Evolutionary conservation across 78 protist species (phyloP).

Genomic region (Blattamonas nauphoetae): DNA sequence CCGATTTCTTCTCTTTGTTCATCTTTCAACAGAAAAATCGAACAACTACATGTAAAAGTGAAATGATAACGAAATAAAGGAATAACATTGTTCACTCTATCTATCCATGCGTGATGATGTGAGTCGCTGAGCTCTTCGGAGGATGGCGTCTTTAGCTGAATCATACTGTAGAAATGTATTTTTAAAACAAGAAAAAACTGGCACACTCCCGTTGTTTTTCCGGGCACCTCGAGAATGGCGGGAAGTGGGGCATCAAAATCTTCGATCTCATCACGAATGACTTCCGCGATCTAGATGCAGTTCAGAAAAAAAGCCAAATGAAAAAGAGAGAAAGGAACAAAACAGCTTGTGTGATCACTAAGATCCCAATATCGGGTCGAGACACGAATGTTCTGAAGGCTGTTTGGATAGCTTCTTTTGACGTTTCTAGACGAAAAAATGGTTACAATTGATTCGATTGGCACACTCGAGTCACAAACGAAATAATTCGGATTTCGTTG

Average conservation of each 20-base stretch:
- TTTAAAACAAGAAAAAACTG: not conserved
- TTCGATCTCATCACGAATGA: not conserved
- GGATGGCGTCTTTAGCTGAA: not conserved
- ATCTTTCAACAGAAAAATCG: too few relatives aligned
- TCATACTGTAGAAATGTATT: not conserved
- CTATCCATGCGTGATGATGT: too few relatives aligned
- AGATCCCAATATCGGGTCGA: not conserved
- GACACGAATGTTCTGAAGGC: not conserved
- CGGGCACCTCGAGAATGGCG: not conserved
- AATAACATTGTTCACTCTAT: too few relatives aligned
- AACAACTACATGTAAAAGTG: too few relatives aligned
- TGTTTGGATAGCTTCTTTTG: not conserved
- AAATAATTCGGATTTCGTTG: not conserved
- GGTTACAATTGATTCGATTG: not conserved
- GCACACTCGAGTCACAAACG: not conserved
- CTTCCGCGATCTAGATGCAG: not conserved
- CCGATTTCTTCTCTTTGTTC: too few relatives aligned
- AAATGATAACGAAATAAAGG: too few relatives aligned
- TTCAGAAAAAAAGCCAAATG: not conserved
- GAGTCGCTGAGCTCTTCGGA: not conserved
- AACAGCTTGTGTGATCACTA: not conserved
- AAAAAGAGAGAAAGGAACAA: not conserved
- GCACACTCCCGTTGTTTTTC: not conserved
- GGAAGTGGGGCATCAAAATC: not conserved
- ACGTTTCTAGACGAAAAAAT: not conserved